These are phyloP conservation scores for Solanum hybrid DNA, from an alignment of 305 asterid species.

Conservation along the genomic window DNA sequence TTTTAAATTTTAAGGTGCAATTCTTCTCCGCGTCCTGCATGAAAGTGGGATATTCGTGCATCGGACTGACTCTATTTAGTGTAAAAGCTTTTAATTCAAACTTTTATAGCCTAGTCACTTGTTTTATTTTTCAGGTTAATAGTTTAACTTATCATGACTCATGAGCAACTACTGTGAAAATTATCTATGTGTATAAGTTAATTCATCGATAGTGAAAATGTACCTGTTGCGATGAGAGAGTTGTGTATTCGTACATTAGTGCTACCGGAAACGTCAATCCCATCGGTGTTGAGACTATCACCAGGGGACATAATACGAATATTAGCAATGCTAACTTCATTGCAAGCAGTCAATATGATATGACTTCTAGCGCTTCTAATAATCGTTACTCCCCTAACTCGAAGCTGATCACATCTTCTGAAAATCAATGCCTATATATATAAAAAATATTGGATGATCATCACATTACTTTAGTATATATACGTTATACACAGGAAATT, in stretches of 20 bases:
- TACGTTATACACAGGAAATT: background rate
- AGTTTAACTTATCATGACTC: background rate
- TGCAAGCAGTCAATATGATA: slow-evolving; percentile 27
- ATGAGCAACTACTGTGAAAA: background rate
- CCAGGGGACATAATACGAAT: slow-evolving; percentile 43
- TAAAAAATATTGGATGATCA: background rate
- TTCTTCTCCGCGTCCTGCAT: background rate
- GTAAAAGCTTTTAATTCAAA: background rate
- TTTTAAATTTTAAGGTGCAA: background rate
- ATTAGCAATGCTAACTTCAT: slow-evolving; percentile 27
- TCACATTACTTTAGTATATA: background rate
- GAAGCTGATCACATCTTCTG: slow-evolving; percentile 38
- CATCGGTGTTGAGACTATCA: slow-evolving; percentile 62
- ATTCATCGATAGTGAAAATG: background rate
- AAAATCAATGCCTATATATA: slow-evolving; percentile 37
- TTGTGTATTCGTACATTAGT: slow-evolving; percentile 26
- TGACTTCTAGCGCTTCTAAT: slow-evolving; percentile 43
- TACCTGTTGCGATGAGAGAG: slow-evolving; percentile 49
- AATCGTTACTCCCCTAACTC: slow-evolving; percentile 36
- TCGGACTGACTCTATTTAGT: background rate
- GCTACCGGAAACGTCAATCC: slow-evolving; percentile 35
- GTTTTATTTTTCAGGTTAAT: background rate
- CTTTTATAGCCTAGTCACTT: background rate
- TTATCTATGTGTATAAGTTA: background rate
- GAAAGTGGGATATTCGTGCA: background rate